These are phyloP conservation scores for Wickerhamiella dianesei DNA, from an alignment of 805 yeast species.

Conservation along the genomic window DNA sequence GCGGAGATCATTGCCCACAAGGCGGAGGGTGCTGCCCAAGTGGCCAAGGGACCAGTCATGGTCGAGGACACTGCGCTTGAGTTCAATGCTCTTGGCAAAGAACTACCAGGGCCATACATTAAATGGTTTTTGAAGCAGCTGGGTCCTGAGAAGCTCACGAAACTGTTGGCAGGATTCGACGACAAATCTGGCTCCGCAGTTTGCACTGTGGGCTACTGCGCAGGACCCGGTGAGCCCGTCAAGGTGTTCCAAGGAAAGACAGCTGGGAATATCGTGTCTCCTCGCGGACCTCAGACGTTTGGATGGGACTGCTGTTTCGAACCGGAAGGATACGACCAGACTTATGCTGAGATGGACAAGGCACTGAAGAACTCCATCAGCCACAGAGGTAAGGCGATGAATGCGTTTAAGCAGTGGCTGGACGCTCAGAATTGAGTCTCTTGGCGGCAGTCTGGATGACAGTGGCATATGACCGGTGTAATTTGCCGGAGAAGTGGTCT, in stretches of 20 bases:
- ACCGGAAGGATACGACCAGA: constrained; percentile 61
- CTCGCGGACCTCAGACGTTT: constrained; percentile 67
- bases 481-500: constrained; percentile 79
- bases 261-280: constrained; percentile 58
- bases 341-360: constrained; percentile 81
- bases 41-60: constrained; percentile 63
- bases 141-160: constrained; percentile 65
- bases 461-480: constrained; percentile 68
- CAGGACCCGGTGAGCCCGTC: constrained; percentile 62
- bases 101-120: constrained; percentile 87
- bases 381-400: constrained; percentile 77
- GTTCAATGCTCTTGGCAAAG: constrained; percentile 56
- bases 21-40: constrained; percentile 55
- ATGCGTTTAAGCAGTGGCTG: constrained; percentile 45
- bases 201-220: constrained; percentile 86
- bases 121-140: constrained; percentile 78
- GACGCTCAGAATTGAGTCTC: constrained; percentile 2
- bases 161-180: constrained; percentile 67
- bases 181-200: constrained; percentile 78
- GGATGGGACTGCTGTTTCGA: constrained; percentile 93
- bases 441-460: constrained; percentile 34
- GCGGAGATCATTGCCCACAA: constrained; percentile 72
- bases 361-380: constrained; percentile 63
- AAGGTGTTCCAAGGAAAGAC: constrained; percentile 74
- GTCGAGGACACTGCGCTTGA: constrained; percentile 93